Base-by-base conservation (phyloP, 192 early-diverging fungal species). In the Kappamyces sp. region DNA sequence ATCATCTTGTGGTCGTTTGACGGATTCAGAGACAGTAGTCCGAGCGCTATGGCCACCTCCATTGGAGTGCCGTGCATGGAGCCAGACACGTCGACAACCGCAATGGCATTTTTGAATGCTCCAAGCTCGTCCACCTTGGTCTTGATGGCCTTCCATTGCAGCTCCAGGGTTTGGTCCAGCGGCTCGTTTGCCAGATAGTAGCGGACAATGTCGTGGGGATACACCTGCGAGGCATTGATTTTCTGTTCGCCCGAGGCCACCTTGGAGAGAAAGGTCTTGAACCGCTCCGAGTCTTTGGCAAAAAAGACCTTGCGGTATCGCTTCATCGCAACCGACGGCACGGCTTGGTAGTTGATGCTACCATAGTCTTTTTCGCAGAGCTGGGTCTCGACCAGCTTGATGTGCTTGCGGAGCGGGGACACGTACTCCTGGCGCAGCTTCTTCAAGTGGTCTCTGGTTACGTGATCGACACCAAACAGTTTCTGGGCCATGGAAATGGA, bases 61-160 rank as follows among this genome's bases (percentile, higher is more conserved):
- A 50, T 50, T 7, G 49, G 49, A 50, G 49, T 50, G 15, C 49
- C 49, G 15, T 7, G 14, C 49, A 50, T 50, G 29, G 7, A 9
- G 22, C 49, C 49, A 50, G 29, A 33, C 7, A 50, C 49, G 15
- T 50, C 49, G 11, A 7, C 6, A 11, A 50, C 14, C 7, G 8
- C 7, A 22, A 50, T 33, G 37, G 49, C 37, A 33, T 22, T 33
- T 41, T 22, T 14, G 14, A 50, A 41, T 7, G 22, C 49, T 8
- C 49, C 15, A 15, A 15, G 11, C 15, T 22, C 49, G 11, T 50
- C 37, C 7, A 22, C 49, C 15, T 7, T 15, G 6, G 6, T 50
- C 15, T 33, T 7, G 7, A 50, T 9, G 29, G 11, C 49, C 11
- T 33, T 7, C 49, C 49, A 50, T 50, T 50, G 49, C 15, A 14